A percentile compares a stretch with the other conserved stretches of the same genome.
These are phyloP conservation scores for Lactarius psammicola DNA, from an alignment of 768 basidiomycete genomes.

Conservation along the genomic window DNA sequence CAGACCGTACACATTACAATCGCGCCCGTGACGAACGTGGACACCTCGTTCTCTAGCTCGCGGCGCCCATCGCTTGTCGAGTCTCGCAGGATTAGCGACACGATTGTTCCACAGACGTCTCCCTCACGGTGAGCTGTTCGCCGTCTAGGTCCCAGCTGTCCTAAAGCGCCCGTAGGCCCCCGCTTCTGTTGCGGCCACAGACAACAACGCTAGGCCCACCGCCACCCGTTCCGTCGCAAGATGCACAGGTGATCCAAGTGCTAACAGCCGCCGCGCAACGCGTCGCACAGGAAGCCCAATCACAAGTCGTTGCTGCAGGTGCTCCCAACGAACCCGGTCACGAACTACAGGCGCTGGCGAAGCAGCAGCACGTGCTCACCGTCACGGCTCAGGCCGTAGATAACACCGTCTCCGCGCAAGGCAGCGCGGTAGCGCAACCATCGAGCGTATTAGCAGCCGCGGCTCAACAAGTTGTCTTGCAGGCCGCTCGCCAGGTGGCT, in stretches of 20 bases:
- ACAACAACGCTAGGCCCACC: conserved; percentile 34
- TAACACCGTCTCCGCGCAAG: conserved; percentile 53
- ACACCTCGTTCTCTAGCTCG: conserved; percentile 41
- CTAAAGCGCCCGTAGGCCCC: conserved; percentile 13
- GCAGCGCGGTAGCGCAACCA: conserved; percentile 46
- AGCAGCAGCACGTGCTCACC: conserved; percentile 77
- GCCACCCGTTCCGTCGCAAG: conserved; percentile 43
- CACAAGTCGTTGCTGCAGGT: conserved; percentile 56
- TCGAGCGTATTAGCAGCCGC: conserved; percentile 64
- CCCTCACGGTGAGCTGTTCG: conserved; percentile 33
- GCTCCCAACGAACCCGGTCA: conserved; percentile 44
- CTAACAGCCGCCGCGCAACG: conserved; percentile 74
- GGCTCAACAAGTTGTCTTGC: conserved; percentile 77
- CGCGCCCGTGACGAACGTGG: conserved; percentile 59
- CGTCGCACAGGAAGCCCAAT: conserved; percentile 71
- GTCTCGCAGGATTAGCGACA: conserved; percentile 45
- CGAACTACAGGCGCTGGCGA: conserved; percentile 66
- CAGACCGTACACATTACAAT: conserved; percentile 71
- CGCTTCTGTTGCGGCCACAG: conserved; percentile 35
- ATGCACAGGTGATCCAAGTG: conserved; percentile 75
- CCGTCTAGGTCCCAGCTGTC: conserved; percentile 23
- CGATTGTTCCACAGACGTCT: conserved; percentile 37
- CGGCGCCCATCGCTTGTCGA: conserved; percentile 50
- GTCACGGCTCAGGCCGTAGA: conserved; percentile 74
- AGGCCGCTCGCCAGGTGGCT: conserved; percentile 63